These are phyloP conservation scores for Hanseniaspora thailandica DNA, from an alignment of 805 yeast genomes.

Conservation along the genomic window DNA sequence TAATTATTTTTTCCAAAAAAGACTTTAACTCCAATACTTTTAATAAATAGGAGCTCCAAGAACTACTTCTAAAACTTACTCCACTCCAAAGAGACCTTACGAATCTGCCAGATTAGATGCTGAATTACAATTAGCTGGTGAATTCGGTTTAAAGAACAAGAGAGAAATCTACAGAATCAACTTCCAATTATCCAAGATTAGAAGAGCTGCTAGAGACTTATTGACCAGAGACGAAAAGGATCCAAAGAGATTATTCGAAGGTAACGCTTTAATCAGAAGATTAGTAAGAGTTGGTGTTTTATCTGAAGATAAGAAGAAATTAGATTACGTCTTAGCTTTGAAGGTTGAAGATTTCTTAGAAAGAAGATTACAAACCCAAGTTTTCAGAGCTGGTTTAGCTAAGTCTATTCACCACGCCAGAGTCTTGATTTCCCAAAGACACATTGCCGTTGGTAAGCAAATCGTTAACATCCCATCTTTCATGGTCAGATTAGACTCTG, in stretches of 20 bases:
- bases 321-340: conserved; percentile 98
- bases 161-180: conserved; percentile 99
- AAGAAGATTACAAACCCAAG: conserved; percentile 99
- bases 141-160: conserved; percentile 99
- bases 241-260: conserved; percentile 99
- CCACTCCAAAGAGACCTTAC: conserved; percentile 98
- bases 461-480: conserved; percentile 96
- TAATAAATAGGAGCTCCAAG: conserved; percentile 77
- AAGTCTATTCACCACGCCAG: conserved; percentile 99
- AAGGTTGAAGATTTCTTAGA: conserved; percentile 98
- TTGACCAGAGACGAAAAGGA: conserved; percentile 99
- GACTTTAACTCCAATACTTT: too few species aligned
- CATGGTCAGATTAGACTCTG: conserved; percentile 99
- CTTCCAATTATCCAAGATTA: conserved; percentile 97
- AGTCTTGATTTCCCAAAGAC: conserved; percentile 97
- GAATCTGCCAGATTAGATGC: conserved; percentile 99
- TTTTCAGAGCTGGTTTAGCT: conserved; percentile 98
- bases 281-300: conserved; percentile 98
- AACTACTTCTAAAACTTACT: conserved; percentile 98
- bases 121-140: conserved; percentile 99
- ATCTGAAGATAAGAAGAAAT: conserved; percentile 98
- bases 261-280: conserved; percentile 99
- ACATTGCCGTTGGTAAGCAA: conserved; percentile 99
- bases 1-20: conserved; percentile 18
- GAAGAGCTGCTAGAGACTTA: conserved; percentile 99